Base-by-base conservation (phyloP, 495 filamentous ascomycete species). In the Podospora anserina region DNA sequence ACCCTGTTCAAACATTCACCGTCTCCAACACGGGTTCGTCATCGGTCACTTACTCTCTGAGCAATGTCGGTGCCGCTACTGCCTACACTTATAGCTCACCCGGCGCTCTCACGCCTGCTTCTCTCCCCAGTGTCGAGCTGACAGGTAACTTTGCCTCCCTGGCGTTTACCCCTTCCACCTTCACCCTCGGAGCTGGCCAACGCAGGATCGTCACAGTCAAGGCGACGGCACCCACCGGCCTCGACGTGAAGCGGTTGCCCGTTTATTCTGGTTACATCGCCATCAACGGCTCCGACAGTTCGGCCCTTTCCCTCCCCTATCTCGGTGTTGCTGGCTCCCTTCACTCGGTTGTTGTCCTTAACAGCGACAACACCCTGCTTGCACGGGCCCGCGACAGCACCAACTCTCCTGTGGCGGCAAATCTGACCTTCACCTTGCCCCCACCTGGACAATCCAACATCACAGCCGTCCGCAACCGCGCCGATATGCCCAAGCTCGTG, bases 201-300 rank as follows among this genome's bases (percentile, higher is more conserved):
- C 77, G 76, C 67, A 77, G 74, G 66, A 73, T 74, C 27, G 68
- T 86, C 67, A 74, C 75, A 5, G 82, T 85, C 64, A 80, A 74
- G 0, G 78, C 79, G 28, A 78, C 75, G 5, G 74, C 83, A 1
- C 84, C 84, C 19, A 66, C 69, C 11, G 71, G 68, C 27, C 70
- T 85, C 1, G 70, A 83, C 20, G 70, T 76, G 59, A 72, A 73
- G 34, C 82, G 79, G 15, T 76, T 86, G 26, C 83, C 82, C 1
- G 80, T 86, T 16, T 86, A 85, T 70, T 85, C 82, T 0, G 84
- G 84, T 63, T 85, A 83, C 75, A 79, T 86, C 56, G 73, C 82
- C 55, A 63, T 86, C 66, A 84, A 81, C 69, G 80, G 82, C 67
- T 77, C 82, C 23, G 83, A 85, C 72, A 81, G 82, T 55, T 77